These are phyloP conservation scores for Zygosaccharomyces pseudobailii DNA, from an alignment of 1,139 yeast genomes.

Conservation along the genomic window DNA sequence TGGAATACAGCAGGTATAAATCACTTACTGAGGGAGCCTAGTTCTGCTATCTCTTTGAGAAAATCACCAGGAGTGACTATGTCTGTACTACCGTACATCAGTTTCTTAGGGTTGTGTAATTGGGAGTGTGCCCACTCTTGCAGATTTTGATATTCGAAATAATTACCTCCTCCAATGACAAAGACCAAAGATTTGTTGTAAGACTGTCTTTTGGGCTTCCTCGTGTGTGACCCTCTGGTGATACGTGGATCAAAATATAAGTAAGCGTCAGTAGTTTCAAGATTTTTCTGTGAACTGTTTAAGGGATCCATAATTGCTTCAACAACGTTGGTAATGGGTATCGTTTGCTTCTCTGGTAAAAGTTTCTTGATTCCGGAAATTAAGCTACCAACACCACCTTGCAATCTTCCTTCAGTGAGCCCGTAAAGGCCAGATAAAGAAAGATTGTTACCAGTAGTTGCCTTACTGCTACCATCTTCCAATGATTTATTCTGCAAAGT, in stretches of 20 bases:
- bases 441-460: constrained; percentile 42
- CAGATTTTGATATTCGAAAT: constrained; percentile 85
- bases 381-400: constrained; percentile 79
- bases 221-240: constrained; percentile 82
- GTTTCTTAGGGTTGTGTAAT: constrained; percentile 38
- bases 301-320: constrained; percentile 88
- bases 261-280: constrained; percentile 79
- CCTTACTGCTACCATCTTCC: constrained; percentile 26
- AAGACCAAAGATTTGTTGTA: constrained; percentile 82
- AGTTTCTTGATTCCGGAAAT: constrained; percentile 84
- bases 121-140: constrained; percentile 74
- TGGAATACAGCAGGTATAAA: not conserved
- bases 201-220: constrained; percentile 80
- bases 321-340: constrained; percentile 85
- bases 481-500: constrained; percentile 32
- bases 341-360: constrained; percentile 79
- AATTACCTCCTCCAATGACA: constrained; percentile 95
- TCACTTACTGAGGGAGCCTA: constrained; percentile 35
- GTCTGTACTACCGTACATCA: constrained; percentile 85
- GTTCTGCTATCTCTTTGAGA: constrained; percentile 60
- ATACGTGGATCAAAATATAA: constrained; percentile 82
- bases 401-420: constrained; percentile 72
- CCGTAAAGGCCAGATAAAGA: constrained; percentile 74
- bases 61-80: constrained; percentile 74
- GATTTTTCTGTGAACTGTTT: constrained; percentile 54